These are phyloP conservation scores for Populus ilicifolia DNA, from an alignment of 345 rosid species.

Conservation along the genomic window DNA sequence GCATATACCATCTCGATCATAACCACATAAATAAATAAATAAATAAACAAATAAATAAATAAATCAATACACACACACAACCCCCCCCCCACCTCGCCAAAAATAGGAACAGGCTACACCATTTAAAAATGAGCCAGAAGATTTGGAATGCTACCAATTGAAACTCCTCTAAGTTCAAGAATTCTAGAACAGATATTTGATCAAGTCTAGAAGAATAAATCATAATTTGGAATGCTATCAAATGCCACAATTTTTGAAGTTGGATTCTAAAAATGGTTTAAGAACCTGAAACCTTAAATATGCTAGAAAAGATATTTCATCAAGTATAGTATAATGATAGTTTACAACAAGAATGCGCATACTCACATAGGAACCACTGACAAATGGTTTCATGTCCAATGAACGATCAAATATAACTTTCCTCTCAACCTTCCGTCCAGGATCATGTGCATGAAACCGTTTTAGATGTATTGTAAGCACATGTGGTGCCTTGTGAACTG, in stretches of 20 bases:
- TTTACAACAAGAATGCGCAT: constrained; percentile 3
- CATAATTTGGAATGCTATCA: not conserved
- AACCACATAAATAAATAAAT: not conserved
- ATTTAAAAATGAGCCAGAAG: not conserved
- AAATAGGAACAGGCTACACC: not conserved
- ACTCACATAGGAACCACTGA: constrained; percentile 79
- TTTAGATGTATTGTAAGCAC: constrained; percentile 82
- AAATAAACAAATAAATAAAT: too few species aligned
- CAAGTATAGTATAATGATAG: not conserved
- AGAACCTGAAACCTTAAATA: not conserved
- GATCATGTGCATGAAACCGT: constrained; percentile 76
- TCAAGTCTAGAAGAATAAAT: not conserved
- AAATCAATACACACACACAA: not conserved
- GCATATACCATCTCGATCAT: not conserved
- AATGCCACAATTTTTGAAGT: not conserved
- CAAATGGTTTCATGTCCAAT: constrained; percentile 78
- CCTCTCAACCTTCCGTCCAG: constrained; percentile 69
- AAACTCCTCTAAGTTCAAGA: not conserved
- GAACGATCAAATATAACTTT: constrained; percentile 59
- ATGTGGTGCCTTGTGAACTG: constrained; percentile 78
- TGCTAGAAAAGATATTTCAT: not conserved
- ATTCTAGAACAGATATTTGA: not conserved
- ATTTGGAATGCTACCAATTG: not conserved
- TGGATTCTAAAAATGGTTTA: not conserved
- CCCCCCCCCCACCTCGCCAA: not conserved